These are phyloP conservation scores for Mangifera indica DNA, from an alignment of 345 rosid species.

Conservation along the genomic window DNA sequence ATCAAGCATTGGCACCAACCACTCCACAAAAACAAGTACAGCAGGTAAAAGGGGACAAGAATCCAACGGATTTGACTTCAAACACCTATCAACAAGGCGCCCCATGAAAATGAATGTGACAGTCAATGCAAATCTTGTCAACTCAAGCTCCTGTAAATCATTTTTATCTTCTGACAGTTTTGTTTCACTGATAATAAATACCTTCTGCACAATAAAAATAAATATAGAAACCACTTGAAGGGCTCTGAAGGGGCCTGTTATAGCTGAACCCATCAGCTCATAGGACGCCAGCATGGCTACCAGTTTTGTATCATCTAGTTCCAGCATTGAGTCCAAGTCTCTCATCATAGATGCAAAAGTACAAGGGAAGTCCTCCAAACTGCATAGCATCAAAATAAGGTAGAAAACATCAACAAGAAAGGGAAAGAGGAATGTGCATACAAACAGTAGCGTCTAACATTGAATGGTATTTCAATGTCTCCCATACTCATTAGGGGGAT, in stretches of 20 bases:
- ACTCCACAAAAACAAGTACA: constrained; percentile 70
- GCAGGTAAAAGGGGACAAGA: constrained; percentile 71
- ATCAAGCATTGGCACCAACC: constrained; percentile 51
- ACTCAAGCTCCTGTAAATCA: constrained; percentile 27
- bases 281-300: constrained; percentile 54
- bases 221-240: constrained; percentile 67
- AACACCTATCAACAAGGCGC: constrained; percentile 59
- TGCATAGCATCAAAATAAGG: constrained; percentile 25
- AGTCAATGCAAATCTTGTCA: constrained; percentile 39
- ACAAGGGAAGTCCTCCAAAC: constrained; percentile 64
- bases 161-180: constrained; percentile 25
- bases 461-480: neutral
- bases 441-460: neutral
- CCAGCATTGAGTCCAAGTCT: constrained; percentile 57
- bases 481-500: no score
- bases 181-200: constrained; percentile 27
- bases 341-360: constrained; percentile 61
- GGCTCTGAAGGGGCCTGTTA: constrained; percentile 65
- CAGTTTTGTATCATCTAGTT: constrained; percentile 48
- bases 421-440: constrained; percentile 5
- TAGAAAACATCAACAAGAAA: constrained; percentile 25
- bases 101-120: constrained; percentile 67
- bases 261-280: constrained; percentile 54
- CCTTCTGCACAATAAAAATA: constrained; percentile 56
- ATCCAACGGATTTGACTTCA: constrained; percentile 42